phyloP scores from a whole-genome alignment of 441 rosid genomes.

The Adansonia madagascariensis region DNA sequence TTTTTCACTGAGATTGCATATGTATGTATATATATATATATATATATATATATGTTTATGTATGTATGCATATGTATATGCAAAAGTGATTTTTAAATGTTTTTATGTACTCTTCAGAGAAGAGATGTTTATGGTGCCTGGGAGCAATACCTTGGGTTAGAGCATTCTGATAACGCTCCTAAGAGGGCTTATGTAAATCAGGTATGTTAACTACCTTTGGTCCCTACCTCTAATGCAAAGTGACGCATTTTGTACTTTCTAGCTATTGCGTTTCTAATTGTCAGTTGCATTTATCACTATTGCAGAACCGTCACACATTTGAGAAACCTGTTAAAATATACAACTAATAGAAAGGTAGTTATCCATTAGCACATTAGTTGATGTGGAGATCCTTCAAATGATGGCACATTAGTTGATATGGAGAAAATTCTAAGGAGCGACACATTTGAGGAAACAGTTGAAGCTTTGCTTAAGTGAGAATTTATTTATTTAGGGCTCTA shows the following conservation, averaged over 20 bases:
- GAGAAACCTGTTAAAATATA: constrained; percentile 93
- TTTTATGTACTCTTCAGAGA: constrained; percentile 46
- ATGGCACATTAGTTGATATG: constrained; percentile 15
- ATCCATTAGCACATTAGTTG: constrained; percentile 31
- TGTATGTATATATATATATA: background rate
- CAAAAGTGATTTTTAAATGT: constrained; percentile 10
- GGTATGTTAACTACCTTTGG: constrained; percentile 40
- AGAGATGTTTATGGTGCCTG: constrained; percentile 92
- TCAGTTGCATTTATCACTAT: constrained; percentile 17
- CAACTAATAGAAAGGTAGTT: constrained; percentile 58
- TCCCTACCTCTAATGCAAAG: background rate
- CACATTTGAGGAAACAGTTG: constrained; percentile 30
- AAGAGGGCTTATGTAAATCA: constrained; percentile 90
- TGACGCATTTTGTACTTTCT: background rate
- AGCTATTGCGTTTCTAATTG: background rate
- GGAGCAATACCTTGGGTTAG: constrained; percentile 97
- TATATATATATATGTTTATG: background rate
- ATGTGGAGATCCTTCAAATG: constrained; percentile 19
- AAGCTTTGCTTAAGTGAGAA: constrained; percentile 17
- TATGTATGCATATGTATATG: background rate
- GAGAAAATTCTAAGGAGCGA: constrained; percentile 24
- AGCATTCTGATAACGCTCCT: constrained; percentile 82
- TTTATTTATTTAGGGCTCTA: constrained; percentile 24
- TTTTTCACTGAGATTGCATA: background rate
- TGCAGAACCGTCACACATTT: constrained; percentile 82